Conservation (phyloP, 139 green algal genomes). For the Ettlia oleoabundans region DNA sequence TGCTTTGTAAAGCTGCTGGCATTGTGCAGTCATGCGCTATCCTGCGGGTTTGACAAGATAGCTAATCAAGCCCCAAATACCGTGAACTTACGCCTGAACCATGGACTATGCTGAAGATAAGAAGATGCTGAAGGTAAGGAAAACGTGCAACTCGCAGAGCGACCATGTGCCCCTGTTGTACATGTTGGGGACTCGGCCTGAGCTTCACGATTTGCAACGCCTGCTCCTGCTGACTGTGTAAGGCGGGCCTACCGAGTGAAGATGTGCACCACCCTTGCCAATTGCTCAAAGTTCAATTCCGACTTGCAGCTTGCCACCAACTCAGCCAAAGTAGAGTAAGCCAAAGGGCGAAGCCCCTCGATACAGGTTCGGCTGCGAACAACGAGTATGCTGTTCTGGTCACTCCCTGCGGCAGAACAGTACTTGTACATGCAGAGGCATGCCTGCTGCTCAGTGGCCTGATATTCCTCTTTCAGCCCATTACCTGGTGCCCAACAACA, state of each 20-base stretch:
- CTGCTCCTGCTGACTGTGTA: too few species aligned
- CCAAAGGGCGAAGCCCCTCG: conserved; percentile 80
- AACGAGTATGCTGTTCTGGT: not conserved
- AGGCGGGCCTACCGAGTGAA: conserved; percentile 69
- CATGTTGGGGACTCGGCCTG: too few species aligned
- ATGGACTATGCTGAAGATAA: too few species aligned
- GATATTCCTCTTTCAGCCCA: too few species aligned
- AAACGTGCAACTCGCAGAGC: too few species aligned
- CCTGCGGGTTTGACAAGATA: conserved; percentile 24
- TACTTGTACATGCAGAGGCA: not conserved
- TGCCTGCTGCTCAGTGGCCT: too few species aligned
- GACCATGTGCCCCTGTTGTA: too few species aligned
- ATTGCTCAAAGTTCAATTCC: conserved; percentile 70
- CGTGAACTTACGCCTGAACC: too few species aligned
- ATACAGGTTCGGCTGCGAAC: conserved; percentile 60
- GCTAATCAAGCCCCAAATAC: not conserved
- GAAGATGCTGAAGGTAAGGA: too few species aligned
- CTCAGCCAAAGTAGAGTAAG: conserved; percentile 85
- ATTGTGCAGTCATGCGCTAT: conserved; percentile 74
- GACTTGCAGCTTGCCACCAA: conserved; percentile 73
- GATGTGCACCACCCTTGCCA: conserved; percentile 71
- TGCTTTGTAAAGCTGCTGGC: conserved; percentile 72
- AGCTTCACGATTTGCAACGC: too few species aligned
- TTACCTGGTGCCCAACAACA: conserved; percentile 75
- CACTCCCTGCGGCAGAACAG: not conserved